Evolutionary conservation across 331 rosid genomes (phyloP), one percentile per base, ranked within the genome.

Genomic region (Prunus yedoensis): DNA sequence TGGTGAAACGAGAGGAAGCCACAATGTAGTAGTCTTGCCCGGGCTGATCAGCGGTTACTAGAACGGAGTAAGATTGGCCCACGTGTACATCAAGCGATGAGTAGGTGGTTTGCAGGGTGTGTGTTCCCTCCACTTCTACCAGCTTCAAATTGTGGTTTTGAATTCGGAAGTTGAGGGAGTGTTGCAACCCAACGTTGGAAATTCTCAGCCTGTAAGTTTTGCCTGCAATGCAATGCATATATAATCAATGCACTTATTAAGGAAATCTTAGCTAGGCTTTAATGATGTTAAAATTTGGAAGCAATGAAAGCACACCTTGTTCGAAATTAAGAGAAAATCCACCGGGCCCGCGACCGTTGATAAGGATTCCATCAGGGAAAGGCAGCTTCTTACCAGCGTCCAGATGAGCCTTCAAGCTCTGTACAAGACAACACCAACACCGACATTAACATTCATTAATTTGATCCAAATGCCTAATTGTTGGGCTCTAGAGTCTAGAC

Each of bases 51-150:
- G 98, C 98, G 0, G 97, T 90, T 5, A 95, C 79, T 2, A 95
- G 89, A 41, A 92, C 98, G 3, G 99, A 95, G 80, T 92, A 92
- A 21, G 99, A 90, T 77, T 95, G 99, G 10, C 99, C 99, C 3
- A 85, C 90, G 41, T 95, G 99, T 72, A 95, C 96, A 17, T 95
- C 99, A 5, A 95, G 85, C 56, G 97, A 95, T 10, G 99, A 95
- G 83, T 84, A 95, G 1, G 96, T 81, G 3, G 88, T 88, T 81
- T 95, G 99, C 25, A 95, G 89, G 18, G 97, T 90, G 87, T 95
- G 99, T n/a, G 97, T 90, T 81, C 99, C 99, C 82, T 95, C 99
- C 75, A 95, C 99, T 72, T 95, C 99, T 3, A 91, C 98, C 51
- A 95, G 77, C 90, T 88, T 95, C 98, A 95, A 2, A 73, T 79